phyloP scores from a whole-genome alignment of 2,329 filamentous ascomycete genomes.

The Escovopsis sp. region DNA sequence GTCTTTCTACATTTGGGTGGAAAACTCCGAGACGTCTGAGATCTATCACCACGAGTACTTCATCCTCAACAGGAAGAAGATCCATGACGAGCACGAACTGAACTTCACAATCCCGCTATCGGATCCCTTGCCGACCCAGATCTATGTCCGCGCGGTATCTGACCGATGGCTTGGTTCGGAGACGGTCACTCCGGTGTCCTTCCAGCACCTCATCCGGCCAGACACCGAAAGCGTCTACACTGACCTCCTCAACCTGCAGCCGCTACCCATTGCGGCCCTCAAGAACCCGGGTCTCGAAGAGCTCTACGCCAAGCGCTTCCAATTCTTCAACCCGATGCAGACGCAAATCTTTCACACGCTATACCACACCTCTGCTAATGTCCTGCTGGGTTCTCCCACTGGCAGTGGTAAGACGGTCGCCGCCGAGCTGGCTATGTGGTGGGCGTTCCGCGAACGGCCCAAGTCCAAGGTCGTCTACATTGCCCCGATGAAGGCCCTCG shows the following conservation, averaged over 20 bases:
- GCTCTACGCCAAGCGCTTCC: conserved; percentile 76
- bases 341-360: conserved; percentile 96
- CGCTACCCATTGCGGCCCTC: conserved; percentile 70
- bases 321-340: conserved; percentile 99
- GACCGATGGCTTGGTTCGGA: conserved; percentile 95
- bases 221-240: conserved; percentile 98
- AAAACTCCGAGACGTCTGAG: conserved; percentile 93
- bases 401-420: conserved; percentile 97
- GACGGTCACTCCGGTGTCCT: conserved; percentile 87
- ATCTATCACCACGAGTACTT: conserved; percentile 98
- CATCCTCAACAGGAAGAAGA: conserved; percentile 75
- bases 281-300: conserved; percentile 81
- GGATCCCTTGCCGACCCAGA: conserved; percentile 86
- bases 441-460: conserved; percentile 88
- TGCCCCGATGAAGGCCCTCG: conserved; percentile 96
- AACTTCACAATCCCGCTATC: conserved; percentile 95
- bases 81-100: conserved; percentile 92
- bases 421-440: conserved; percentile 97
- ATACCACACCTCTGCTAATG: conserved; percentile 84
- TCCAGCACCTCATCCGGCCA: conserved; percentile 92
- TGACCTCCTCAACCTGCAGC: conserved; percentile 81
- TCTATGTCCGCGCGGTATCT: conserved; percentile 87
- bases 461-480: conserved; percentile 98
- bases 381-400: conserved; percentile 87
- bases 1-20: conserved; percentile 97